Evolutionary conservation across 768 basidiomycete species (phyloP), one percentile per base, ranked within the genome.

Genomic region (Amanita inopinata): DNA sequence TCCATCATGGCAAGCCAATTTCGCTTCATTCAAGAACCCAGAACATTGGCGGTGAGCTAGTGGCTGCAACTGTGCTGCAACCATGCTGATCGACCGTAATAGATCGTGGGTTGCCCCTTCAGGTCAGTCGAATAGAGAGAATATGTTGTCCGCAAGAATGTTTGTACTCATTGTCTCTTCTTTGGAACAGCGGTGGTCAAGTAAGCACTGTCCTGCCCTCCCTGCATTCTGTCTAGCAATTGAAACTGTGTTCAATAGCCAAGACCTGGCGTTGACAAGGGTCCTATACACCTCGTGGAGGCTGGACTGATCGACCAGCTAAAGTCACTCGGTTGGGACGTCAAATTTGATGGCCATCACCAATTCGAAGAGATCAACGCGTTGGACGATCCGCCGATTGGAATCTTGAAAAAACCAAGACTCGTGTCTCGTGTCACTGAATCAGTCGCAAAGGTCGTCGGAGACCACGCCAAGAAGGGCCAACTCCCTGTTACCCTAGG

Each of bases 21-120:
- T 41, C 62, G 56, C 38, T 87, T 83, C 59, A 62, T 90, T 48
- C 48, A 60, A 38, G 62, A 82, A 44, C 86, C 88, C 25, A 80
- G 76, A 64, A 89, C 85, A 0, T 71, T 78, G 28, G 86, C 85
- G 38, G 90, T 92, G 57, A 61, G 87, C 74, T 27, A 3, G 23
- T 24, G n/a, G 9, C 32, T 36, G 33, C 20, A 10, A 42, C 38
- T 17, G 36, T 28, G 11, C 37, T 45, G 20, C 33, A 17, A 19
- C 39, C 30, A 14, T 17, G 53, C 40, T 55, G 36, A 46, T 46
- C 22, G 41, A 27, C 27, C 30, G 32, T 36, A 41, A 42, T 48
- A 92, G 83, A 86, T 98, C 53, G 81, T 98, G 20, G 91, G 89
- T 19, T 96, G 92, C 65, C 93, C 93, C 11, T 96, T 96, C 73